phyloP scores from a whole-genome alignment of 2,329 filamentous ascomycete genomes.

The Penicillium sp. region DNA sequence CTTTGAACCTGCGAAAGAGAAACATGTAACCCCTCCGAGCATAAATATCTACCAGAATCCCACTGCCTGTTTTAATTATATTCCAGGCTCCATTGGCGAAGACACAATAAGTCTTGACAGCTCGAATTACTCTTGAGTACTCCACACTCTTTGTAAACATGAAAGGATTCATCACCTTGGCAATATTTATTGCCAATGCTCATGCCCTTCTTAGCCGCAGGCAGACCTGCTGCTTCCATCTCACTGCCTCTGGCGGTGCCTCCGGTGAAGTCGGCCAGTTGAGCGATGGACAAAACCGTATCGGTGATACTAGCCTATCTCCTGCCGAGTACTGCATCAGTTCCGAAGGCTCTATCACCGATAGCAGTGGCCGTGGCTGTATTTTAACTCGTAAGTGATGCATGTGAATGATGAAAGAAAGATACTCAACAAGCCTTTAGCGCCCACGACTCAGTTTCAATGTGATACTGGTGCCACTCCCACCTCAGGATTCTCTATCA shows the following conservation, averaged over 20 bases:
- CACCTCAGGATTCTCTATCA: conserved; percentile 58
- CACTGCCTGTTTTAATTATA: background rate
- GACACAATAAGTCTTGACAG: background rate
- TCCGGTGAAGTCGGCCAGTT: conserved; percentile 58
- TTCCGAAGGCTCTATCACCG: conserved; percentile 55
- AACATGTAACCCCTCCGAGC: background rate
- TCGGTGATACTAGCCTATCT: conserved; percentile 51
- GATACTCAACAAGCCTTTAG: conserved; percentile 31
- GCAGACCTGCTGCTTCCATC: conserved; percentile 53
- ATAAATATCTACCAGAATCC: background rate
- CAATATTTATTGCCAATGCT: conserved; percentile 41
- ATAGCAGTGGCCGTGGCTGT: conserved; percentile 59
- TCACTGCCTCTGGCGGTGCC: conserved; percentile 51
- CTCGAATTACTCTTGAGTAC: background rate
- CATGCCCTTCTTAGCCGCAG: conserved; percentile 43
- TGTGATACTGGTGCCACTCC: conserved; percentile 58
- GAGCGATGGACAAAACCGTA: conserved; percentile 61
- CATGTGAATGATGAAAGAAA: background rate
- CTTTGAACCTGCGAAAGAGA: background rate
- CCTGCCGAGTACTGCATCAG: conserved; percentile 57
- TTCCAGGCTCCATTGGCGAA: background rate
- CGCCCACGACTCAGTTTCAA: conserved; percentile 60
- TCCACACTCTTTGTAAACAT: conserved; percentile 22
- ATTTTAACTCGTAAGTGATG: conserved; percentile 58
- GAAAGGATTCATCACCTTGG: conserved; percentile 39